Base-by-base conservation (phyloP, 805 yeast species). In the Candida nitratophila region DNA sequence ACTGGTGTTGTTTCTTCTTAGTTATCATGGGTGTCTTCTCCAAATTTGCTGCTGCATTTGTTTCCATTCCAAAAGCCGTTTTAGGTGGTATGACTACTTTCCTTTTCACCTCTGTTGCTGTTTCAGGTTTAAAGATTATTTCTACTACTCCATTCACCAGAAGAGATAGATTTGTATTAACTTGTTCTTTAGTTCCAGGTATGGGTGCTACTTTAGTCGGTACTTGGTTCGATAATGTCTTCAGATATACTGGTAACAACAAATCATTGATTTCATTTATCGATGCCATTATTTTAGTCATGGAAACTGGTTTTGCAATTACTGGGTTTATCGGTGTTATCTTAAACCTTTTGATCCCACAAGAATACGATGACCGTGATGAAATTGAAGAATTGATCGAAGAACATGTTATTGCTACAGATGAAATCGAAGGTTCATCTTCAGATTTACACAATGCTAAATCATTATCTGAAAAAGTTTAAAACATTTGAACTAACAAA, bases 41-140 rank as follows among this genome's bases (percentile, higher is more conserved):
- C 47, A 86, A 86, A 64, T 86, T 86, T 60, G 89, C 90, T 33
- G 95, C 93, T 41, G 89, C 96, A n/a, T 71, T 89, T 47, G 87
- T 83, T 26, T 74, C 95, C 31, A 86, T 86, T 56, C 95, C 95
- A 36, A 73, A 70, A 44, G 71, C 93, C 1, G 86, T 83, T 27
- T 70, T 89, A 45, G 96, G 96, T 50, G 96, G 96, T 51, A 86
- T 88, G 95, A 75, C 81, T 24, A 58, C 79, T 14, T 76, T 76
- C 64, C 61, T 76, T 41, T 76, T 75, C 65, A 71, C 77, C 22
- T 71, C 79, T 16, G 81, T 76, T 38, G 77, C 79, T 1, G 76
- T 76, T 26, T 74, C 80, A n/a, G 81, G 81, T 59, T 63, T 76
- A 41, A 74, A 69, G 60, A 74, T 76, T 58, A 76, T 76, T 50